These are phyloP conservation scores for Mycena galericulata DNA, from an alignment of 768 basidiomycete species.

Conservation along the genomic window DNA sequence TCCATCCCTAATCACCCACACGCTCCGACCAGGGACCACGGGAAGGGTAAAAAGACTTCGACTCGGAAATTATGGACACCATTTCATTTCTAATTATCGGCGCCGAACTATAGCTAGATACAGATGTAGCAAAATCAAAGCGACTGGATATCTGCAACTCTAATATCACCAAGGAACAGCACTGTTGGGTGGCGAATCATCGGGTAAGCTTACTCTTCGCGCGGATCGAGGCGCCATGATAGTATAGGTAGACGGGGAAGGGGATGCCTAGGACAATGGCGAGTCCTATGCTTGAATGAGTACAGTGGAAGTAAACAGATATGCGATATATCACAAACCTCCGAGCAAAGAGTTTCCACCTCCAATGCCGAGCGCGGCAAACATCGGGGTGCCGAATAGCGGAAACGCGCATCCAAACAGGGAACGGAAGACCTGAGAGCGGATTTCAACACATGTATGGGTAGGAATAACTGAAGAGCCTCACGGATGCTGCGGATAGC, in stretches of 20 bases:
- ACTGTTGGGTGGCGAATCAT: not conserved
- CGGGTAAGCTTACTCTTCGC: too few relatives aligned
- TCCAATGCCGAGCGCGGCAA: constrained; percentile 61
- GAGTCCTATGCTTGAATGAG: constrained; percentile 40
- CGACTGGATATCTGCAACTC: not conserved
- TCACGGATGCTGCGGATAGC: constrained; percentile 68
- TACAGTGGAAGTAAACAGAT: constrained; percentile 25
- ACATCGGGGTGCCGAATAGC: constrained; percentile 73
- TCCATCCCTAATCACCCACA: too few relatives aligned
- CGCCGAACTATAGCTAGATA: too few relatives aligned
- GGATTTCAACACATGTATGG: not conserved
- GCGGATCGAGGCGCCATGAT: constrained; percentile 41
- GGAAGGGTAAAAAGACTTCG: too few relatives aligned
- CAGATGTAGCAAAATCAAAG: not conserved
- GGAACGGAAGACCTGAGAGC: constrained; percentile 65
- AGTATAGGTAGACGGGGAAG: constrained; percentile 69
- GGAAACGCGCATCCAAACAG: constrained; percentile 75
- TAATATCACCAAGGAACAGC: not conserved
- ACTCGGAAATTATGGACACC: too few relatives aligned
- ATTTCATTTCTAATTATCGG: too few relatives aligned
- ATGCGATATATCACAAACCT: constrained; percentile 42
- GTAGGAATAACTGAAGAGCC: constrained; percentile 18
- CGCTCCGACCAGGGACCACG: too few relatives aligned
- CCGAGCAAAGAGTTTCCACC: constrained; percentile 72
- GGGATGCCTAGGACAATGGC: constrained; percentile 65